Percentiles rank a stretch among this genome's conserved stretches.
phyloP scores from a whole-genome alignment of 345 rosid genomes.

The Acer saccharum region DNA sequence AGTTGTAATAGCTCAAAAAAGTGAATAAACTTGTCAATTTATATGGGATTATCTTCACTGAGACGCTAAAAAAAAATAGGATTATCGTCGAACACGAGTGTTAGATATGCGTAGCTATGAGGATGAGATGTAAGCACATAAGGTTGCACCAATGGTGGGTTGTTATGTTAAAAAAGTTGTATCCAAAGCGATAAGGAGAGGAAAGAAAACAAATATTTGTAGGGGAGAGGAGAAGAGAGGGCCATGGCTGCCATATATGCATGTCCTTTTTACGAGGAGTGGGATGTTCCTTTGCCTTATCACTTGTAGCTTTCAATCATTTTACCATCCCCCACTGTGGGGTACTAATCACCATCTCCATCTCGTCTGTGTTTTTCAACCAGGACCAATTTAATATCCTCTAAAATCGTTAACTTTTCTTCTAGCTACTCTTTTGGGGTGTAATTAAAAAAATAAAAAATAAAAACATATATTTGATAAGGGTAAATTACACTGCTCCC shows the following conservation, averaged over 20 bases:
- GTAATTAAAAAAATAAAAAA: background rate
- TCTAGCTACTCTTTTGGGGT: background rate
- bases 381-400: slow-evolving; percentile 19
- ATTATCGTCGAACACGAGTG: background rate
- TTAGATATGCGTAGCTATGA: background rate
- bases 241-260: slow-evolving; percentile 2
- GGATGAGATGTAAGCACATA: slow-evolving; percentile 24
- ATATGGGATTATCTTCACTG: background rate
- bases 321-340: slow-evolving; percentile 22
- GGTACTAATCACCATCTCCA: slow-evolving; percentile 19
- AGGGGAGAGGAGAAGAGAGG: slow-evolving; percentile 10
- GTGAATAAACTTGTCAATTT: background rate
- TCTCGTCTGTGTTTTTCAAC: slow-evolving; percentile 15
- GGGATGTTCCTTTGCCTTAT: slow-evolving; percentile 29
- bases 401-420: slow-evolving; percentile 6
- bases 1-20: too few relatives aligned
- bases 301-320: slow-evolving; percentile 34
- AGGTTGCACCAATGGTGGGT: slow-evolving; percentile 30
- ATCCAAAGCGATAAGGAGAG: slow-evolving; percentile 41
- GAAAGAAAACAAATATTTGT: slow-evolving; percentile 22
- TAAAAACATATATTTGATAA: background rate
- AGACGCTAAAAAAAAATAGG: background rate
- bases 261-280: slow-evolving; percentile 25
- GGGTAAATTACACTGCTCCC: too few relatives aligned
- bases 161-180: slow-evolving; percentile 12